phyloP scores from a whole-genome alignment of 441 rosid genomes.

The Pelargonium myrrhifolium region DNA sequence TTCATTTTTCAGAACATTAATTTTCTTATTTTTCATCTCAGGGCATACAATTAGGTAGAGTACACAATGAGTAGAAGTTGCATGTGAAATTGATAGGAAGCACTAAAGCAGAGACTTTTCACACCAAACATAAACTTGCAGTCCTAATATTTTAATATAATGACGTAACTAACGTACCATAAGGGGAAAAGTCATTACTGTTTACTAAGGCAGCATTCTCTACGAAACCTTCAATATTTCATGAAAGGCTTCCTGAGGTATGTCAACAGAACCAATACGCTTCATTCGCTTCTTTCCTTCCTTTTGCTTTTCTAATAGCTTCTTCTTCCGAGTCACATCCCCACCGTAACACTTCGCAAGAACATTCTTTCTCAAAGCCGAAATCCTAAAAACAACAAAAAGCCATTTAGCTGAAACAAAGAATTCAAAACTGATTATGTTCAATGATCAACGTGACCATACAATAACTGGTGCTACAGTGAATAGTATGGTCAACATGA shows the following conservation, averaged over 20 bases:
- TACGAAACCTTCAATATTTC: constrained; percentile 80
- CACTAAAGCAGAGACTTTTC: too few species aligned
- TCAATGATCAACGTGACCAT: not conserved
- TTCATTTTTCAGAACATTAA: too few species aligned
- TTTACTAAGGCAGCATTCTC: constrained; percentile 8
- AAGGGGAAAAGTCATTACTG: not conserved
- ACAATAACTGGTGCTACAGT: too few species aligned
- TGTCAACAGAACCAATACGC: constrained; percentile 92
- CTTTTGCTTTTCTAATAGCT: constrained; percentile 89
- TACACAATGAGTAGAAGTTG: not conserved
- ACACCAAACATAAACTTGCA: too few species aligned
- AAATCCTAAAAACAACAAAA: constrained; percentile 35
- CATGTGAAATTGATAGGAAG: not conserved
- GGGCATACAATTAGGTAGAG: too few species aligned
- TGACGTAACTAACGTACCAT: not conserved
- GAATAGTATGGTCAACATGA: too few species aligned
- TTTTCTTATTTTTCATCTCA: too few species aligned
- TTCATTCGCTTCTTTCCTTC: constrained; percentile 99
- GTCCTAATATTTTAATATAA: too few species aligned
- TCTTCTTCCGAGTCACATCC: constrained; percentile 80
- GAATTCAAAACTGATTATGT: not conserved
- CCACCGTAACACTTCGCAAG: constrained; percentile 98
- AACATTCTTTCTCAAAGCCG: constrained; percentile 93
- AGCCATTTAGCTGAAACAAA: constrained; percentile 10
- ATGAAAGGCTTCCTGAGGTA: constrained; percentile 95